Conservation (phyloP, 345 rosid genomes). For the Citrus glauca region DNA sequence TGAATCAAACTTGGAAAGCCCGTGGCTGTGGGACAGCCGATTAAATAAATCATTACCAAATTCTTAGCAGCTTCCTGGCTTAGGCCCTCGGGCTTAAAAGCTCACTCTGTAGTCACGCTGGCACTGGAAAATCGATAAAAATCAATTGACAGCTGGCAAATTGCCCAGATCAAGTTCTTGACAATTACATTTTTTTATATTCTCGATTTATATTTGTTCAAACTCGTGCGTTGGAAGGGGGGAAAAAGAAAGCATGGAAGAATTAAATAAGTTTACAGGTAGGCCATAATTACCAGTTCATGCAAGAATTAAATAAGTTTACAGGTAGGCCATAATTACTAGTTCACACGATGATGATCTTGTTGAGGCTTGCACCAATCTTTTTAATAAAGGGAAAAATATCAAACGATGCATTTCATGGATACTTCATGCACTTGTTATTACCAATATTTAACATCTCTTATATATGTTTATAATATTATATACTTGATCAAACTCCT, state of each 20-base stretch:
- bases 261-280: background rate
- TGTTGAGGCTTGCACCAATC: background rate
- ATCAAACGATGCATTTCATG: background rate
- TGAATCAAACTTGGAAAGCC: constrained; percentile 4
- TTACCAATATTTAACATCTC: too few species aligned
- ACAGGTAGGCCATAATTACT: background rate
- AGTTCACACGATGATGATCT: background rate
- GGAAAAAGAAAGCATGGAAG: too few species aligned
- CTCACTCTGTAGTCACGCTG: background rate
- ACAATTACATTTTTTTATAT: background rate
- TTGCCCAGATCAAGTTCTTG: background rate
- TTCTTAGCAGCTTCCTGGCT: constrained; percentile 9
- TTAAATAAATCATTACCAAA: background rate
- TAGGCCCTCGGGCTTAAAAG: background rate
- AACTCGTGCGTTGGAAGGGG: background rate
- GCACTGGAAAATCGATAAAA: background rate
- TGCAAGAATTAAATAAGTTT: background rate
- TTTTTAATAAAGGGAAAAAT: background rate
- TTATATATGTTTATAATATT: too few species aligned
- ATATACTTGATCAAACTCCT: too few species aligned
- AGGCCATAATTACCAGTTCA: too few species aligned
- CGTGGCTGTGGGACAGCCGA: background rate
- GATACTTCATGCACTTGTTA: background rate
- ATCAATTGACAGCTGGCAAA: background rate
- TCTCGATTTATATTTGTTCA: too few species aligned